Conservation (phyloP, 352 stramenopile species). For the Elongisporangium anandrum region DNA sequence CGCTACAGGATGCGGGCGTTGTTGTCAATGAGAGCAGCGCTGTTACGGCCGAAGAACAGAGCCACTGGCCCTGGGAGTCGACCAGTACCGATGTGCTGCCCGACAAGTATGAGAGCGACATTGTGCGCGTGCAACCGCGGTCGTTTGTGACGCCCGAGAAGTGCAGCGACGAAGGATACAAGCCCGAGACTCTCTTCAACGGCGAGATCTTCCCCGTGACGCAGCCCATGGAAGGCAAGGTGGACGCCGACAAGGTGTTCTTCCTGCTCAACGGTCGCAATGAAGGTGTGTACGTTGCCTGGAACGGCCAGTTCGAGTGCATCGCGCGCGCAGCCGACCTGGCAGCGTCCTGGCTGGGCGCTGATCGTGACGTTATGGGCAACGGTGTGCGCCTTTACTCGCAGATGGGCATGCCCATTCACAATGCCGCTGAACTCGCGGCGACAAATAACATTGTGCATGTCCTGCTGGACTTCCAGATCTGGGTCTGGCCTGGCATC, state of each 20-base stretch:
- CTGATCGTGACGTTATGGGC: constrained; percentile 53
- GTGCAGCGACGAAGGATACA: constrained; percentile 34
- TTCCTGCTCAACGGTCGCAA: constrained; percentile 85
- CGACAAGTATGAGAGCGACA: constrained; percentile 60
- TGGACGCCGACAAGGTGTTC: constrained; percentile 50
- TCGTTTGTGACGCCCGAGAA: constrained; percentile 23
- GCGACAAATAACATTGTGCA: constrained; percentile 62
- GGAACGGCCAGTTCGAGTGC: constrained; percentile 71
- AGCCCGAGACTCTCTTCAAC: constrained; percentile 23
- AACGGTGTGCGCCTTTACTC: constrained; percentile 75
- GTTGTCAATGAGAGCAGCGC: background rate
- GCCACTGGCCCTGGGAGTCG: background rate
- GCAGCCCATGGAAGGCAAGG: constrained; percentile 39
- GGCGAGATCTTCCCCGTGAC: constrained; percentile 41
- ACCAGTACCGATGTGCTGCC: constrained; percentile 13
- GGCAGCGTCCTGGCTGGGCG: constrained; percentile 55
- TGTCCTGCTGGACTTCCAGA: constrained; percentile 76
- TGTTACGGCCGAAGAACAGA: background rate
- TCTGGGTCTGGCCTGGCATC: constrained; percentile 80
- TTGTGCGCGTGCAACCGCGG: constrained; percentile 38
- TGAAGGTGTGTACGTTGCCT: constrained; percentile 73
- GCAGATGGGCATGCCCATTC: constrained; percentile 61
- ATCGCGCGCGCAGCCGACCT: constrained; percentile 32
- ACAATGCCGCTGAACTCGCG: constrained; percentile 35
- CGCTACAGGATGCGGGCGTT: background rate